Evolutionary conservation across 345 rosid species (phyloP).

Genomic region (Brassica cretica): DNA sequence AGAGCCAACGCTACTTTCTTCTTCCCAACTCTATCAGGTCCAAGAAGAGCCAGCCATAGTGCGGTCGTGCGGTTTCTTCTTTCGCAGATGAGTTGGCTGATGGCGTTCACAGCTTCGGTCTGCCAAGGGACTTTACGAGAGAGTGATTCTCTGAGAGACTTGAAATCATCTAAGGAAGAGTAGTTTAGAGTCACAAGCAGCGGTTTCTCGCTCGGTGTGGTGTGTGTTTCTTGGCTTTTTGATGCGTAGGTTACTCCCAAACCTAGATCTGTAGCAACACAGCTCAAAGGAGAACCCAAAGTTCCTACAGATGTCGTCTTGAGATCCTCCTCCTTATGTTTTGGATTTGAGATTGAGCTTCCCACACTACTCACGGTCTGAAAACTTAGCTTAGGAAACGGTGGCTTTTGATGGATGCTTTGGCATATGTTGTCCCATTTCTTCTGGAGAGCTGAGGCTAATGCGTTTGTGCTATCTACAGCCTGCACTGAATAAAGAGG

Average conservation of each 20-base stretch:
- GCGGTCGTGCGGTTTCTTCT: conserved; percentile 28
- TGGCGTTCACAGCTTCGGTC: conserved; percentile 54
- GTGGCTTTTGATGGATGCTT: conserved; percentile 49
- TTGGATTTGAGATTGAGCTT: conserved; percentile 31
- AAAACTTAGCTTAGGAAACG: conserved; percentile 37
- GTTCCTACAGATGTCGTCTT: conserved; percentile 20
- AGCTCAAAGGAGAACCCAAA: conserved; percentile 31
- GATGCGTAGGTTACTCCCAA: conserved; percentile 54
- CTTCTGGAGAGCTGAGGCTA: conserved; percentile 48
- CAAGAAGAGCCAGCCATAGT: conserved; percentile 64
- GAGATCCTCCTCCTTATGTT: conserved; percentile 29
- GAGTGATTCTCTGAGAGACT: conserved; percentile 49
- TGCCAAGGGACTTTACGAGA: conserved; percentile 63
- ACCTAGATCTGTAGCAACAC: conserved; percentile 65
- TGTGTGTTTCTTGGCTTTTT: conserved; percentile 37
- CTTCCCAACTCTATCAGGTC: conserved; percentile 70
- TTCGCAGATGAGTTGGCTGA: conserved; percentile 48
- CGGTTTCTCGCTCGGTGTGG: conserved; percentile 10
- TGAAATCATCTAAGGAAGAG: conserved; percentile 45
- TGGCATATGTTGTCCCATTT: conserved; percentile 65
- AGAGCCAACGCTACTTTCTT: conserved; percentile 58
- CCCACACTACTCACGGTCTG: conserved; percentile 10
- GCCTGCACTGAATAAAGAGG: conserved; percentile 62
- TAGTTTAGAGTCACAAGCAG: conserved; percentile 23
- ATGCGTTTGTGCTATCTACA: conserved; percentile 37